A percentile compares a stretch with the other conserved stretches of the same genome.
These are phyloP conservation scores for Komagataella kurtzmanii DNA, from an alignment of 805 yeast genomes.

Conservation along the genomic window DNA sequence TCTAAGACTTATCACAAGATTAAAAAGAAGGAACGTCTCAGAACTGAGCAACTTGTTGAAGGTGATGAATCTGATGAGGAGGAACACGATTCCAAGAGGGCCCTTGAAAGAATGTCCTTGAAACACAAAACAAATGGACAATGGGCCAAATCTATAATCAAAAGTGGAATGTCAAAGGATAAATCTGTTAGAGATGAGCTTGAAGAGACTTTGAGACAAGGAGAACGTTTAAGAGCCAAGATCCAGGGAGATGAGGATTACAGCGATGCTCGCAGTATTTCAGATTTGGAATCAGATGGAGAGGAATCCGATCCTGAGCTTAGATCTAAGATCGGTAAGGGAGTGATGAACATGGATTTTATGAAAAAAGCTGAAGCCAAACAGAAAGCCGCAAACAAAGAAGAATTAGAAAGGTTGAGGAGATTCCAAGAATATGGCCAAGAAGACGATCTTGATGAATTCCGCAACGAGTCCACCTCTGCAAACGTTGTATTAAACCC, in stretches of 20 bases:
- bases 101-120: slow-evolving; percentile 83
- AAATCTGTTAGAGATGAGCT: slow-evolving; percentile 72
- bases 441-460: slow-evolving; percentile 21
- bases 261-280: slow-evolving; percentile 25
- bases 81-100: slow-evolving; percentile 64
- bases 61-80: slow-evolving; percentile 39
- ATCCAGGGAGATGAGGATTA: slow-evolving; percentile 45
- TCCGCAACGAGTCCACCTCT: slow-evolving; percentile 16
- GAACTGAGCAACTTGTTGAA: slow-evolving; percentile 54
- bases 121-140: slow-evolving; percentile 79
- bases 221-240: slow-evolving; percentile 62
- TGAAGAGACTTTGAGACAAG: slow-evolving; percentile 88
- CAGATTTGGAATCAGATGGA: slow-evolving; percentile 37
- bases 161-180: slow-evolving; percentile 84
- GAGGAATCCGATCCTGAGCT: slow-evolving; percentile 22
- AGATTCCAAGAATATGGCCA: slow-evolving; percentile 31
- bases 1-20: slow-evolving; percentile 82
- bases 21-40: slow-evolving; percentile 69
- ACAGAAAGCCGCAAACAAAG: slow-evolving; percentile 43
- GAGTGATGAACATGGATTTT: slow-evolving; percentile 88
- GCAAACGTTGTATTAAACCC: slow-evolving; percentile 43
- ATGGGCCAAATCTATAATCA: slow-evolving; percentile 87
- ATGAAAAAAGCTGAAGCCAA: slow-evolving; percentile 83
- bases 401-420: slow-evolving; percentile 31
- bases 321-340: slow-evolving; percentile 56